Evolutionary conservation across 2,329 filamentous ascomycete species (phyloP), one percentile per base, ranked within the genome.

Genomic region (Ilyonectria destructans): DNA sequence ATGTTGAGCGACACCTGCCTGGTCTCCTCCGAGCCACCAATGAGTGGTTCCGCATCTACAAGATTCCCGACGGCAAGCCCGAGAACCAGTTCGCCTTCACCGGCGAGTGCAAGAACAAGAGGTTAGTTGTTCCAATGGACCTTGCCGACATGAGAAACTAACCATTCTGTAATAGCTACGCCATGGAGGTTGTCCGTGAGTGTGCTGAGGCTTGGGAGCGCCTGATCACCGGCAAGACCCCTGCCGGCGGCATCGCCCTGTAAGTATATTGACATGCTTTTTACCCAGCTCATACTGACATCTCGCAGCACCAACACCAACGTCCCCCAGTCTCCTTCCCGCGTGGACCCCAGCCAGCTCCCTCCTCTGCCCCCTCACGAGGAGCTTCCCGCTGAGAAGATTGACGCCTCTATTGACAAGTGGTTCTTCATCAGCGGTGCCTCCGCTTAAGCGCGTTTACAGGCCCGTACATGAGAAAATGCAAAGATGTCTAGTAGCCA

Each of bases 21-120:
- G 96, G 96, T 78, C 94, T 99, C 68, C 90, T 99, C 83, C 93
- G 96, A 77, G 96, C 96, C 81, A 98, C 96, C 82, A 99, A 99
- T 82, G 96, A 99, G 89, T 99, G 96, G 96, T 99, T 99, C 95
- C 95, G 96, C 85, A 99, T 99, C 91, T 99, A 99, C 93, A 99
- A 99, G 90, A 99, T 99, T 86, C 96, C 96, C 82, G 96, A 99
- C 82, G 96, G 96, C 89, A 99, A 99, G 95, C 95, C 96, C 79
- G 96, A 99, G 93, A 99, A 99, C 91, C 96, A 98, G 88, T 99
- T 99, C 82, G 96, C 96, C 80, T 99, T 99, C 89, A 98, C 95
- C 68, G 96, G 96, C 88, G 96, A 99, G 89, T 98, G 96, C 93
- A 99, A 99, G 93, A 99, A 99, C 92, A 97, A 95, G 91, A 94